phyloP scores from a whole-genome alignment of 2,329 filamentous ascomycete genomes.

The Trichoderma hamatum region DNA sequence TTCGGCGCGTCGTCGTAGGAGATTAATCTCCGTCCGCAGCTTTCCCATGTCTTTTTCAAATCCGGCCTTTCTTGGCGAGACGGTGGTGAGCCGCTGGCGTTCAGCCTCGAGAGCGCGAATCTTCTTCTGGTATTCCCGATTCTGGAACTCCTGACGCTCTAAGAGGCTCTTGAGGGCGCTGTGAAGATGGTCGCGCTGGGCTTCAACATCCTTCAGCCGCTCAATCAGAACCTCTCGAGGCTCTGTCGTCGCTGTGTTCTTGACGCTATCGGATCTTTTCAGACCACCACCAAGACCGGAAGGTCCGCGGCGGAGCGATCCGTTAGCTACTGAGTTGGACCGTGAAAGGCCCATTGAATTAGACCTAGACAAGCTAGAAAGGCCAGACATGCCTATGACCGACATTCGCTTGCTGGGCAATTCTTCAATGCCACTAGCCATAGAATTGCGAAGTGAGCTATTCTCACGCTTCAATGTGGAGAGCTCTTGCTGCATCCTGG shows the following conservation, averaged over 20 bases:
- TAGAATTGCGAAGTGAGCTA: slow-evolving; percentile 54
- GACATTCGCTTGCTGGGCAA: slow-evolving; percentile 35
- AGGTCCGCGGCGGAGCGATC: slow-evolving; percentile 46
- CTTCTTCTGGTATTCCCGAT: slow-evolving; percentile 79
- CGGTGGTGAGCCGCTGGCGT: slow-evolving; percentile 70
- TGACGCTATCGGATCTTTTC: slow-evolving; percentile 62
- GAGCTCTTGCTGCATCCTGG: slow-evolving; percentile 85
- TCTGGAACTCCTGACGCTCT: slow-evolving; percentile 82
- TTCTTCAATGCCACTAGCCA: slow-evolving; percentile 30
- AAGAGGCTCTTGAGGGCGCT: slow-evolving; percentile 82
- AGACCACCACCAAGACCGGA: slow-evolving; percentile 45
- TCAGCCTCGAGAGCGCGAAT: slow-evolving; percentile 77
- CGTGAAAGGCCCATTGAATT: slow-evolving; percentile 68
- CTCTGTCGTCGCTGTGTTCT: slow-evolving; percentile 52
- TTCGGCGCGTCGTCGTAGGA: slow-evolving; percentile 82
- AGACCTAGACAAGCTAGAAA: slow-evolving; percentile 59
- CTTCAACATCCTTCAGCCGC: slow-evolving; percentile 86
- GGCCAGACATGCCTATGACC: slow-evolving; percentile 34
- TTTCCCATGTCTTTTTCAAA: slow-evolving; percentile 83
- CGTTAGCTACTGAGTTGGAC: slow-evolving; percentile 69
- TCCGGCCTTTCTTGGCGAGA: slow-evolving; percentile 71
- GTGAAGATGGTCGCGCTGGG: slow-evolving; percentile 91
- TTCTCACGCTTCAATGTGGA: slow-evolving; percentile 71
- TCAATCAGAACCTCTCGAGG: slow-evolving; percentile 73
- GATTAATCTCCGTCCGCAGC: slow-evolving; percentile 81